Evolutionary conservation across 2,329 filamentous ascomycete genomes (phyloP).

Genomic region (Diplodia intermedia): DNA sequence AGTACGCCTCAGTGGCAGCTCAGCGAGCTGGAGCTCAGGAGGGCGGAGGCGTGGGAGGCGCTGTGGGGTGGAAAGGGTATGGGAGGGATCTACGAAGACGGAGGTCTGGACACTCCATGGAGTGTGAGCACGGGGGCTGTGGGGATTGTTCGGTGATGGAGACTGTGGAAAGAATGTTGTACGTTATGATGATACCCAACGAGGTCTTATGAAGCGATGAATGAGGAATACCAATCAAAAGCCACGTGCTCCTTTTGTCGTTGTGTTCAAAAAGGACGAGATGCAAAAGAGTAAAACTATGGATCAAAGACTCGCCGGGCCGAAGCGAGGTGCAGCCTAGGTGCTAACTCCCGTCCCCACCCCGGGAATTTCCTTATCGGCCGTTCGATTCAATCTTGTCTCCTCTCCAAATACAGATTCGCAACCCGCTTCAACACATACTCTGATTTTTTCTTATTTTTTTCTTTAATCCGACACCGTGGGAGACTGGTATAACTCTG

Average conservation of each 20-base stretch:
- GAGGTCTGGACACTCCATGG: slow-evolving; percentile 20
- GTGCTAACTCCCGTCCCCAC: no score
- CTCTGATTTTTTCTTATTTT: no score
- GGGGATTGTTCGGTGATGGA: slow-evolving; percentile 17
- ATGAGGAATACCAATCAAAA: not conserved
- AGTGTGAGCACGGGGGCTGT: slow-evolving; percentile 25
- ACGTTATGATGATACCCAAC: slow-evolving; percentile 24
- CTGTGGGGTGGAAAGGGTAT: slow-evolving; percentile 15
- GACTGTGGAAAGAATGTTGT: not conserved
- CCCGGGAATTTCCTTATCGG: no score
- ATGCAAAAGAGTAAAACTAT: not conserved
- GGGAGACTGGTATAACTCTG: no score
- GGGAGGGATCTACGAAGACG: slow-evolving; percentile 13
- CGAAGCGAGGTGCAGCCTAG: no score
- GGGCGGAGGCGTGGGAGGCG: slow-evolving; percentile 29
- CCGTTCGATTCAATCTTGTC: not conserved
- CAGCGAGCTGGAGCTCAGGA: slow-evolving; percentile 29
- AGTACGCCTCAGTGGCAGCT: slow-evolving; percentile 33
- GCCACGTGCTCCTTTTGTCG: not conserved
- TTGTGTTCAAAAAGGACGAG: not conserved
- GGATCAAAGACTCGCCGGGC: not conserved
- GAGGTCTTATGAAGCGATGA: slow-evolving; percentile 22
- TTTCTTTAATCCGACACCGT: no score
- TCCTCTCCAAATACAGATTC: not conserved
- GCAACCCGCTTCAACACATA: no score